phyloP scores from a whole-genome alignment of 805 yeast genomes.

The Monosporozyma servazzii region DNA sequence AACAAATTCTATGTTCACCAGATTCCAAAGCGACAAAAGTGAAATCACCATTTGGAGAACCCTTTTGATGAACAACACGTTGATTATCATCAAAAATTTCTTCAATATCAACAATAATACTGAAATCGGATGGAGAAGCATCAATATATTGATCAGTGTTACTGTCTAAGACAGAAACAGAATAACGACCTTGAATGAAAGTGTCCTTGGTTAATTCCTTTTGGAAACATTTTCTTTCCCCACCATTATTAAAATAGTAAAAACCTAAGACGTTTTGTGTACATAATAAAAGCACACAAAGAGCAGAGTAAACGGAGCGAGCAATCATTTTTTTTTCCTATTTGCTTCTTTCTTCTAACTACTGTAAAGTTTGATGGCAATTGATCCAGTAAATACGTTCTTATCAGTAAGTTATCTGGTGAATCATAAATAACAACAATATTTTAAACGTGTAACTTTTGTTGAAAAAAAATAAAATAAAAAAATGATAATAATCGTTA shows the following conservation, averaged over 20 bases:
- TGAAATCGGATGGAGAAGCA: constrained; percentile 27
- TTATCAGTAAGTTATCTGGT: background rate
- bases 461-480: background rate
- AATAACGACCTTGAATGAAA: constrained; percentile 41
- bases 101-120: constrained; percentile 38
- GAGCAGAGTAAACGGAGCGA: background rate
- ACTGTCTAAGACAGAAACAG: constrained; percentile 38
- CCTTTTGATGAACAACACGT: constrained; percentile 62
- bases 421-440: background rate
- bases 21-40: constrained; percentile 65
- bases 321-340: background rate
- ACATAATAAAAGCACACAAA: constrained; percentile 12
- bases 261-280: constrained; percentile 31
- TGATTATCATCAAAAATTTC: constrained; percentile 73
- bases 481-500: background rate
- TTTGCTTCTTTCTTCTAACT: constrained; percentile 8
- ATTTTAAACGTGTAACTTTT: background rate
- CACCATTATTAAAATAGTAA: constrained; percentile 44
- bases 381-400: too few relatives aligned
- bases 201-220: constrained; percentile 45
- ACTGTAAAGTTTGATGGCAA: too few relatives aligned
- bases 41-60: constrained; percentile 56
- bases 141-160: constrained; percentile 29
- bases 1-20: constrained; percentile 73
- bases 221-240: constrained; percentile 46